phyloP scores from a whole-genome alignment of 2,329 filamentous ascomycete genomes.

The Hypoxylon sp. region DNA sequence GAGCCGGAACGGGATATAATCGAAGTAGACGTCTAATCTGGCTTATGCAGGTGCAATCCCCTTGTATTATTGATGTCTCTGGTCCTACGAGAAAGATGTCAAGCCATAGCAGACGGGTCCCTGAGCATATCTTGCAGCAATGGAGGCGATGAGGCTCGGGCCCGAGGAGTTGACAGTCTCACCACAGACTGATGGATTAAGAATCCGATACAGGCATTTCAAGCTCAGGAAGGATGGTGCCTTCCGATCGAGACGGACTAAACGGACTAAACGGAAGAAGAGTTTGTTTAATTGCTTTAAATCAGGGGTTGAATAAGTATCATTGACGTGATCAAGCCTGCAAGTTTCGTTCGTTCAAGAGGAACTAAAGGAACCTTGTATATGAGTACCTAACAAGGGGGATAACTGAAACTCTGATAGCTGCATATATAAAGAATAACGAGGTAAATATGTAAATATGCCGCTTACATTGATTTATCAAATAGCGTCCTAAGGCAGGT shows the following conservation, averaged over 20 bases:
- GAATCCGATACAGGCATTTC: constrained; percentile 37
- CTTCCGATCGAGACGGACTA: constrained; percentile 20
- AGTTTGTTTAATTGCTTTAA: constrained; percentile 22
- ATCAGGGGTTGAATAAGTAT: constrained; percentile 2
- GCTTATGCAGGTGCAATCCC: constrained; percentile 42
- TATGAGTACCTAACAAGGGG: constrained; percentile 16
- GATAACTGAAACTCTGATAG: neutral
- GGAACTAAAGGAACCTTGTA: constrained; percentile 6
- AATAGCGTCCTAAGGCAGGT: constrained; percentile 14
- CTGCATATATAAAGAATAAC: constrained; percentile 6
- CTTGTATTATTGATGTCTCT: constrained; percentile 22
- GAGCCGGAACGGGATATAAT: constrained; percentile 36
- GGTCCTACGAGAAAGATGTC: constrained; percentile 20
- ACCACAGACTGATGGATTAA: constrained; percentile 28
- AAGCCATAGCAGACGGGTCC: constrained; percentile 36
- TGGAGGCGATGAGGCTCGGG: constrained; percentile 43
- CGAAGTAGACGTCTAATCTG: constrained; percentile 21
- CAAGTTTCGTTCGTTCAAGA: constrained; percentile 21
- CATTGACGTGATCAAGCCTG: constrained; percentile 17
- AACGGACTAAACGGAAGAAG: constrained; percentile 16
- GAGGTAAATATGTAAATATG: no score
- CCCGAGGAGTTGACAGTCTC: constrained; percentile 37
- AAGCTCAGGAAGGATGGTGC: constrained; percentile 28
- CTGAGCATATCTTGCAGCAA: constrained; percentile 45
- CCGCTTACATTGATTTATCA: neutral